Percentiles rank a stretch among this genome's conserved stretches.
These are phyloP conservation scores for Moesziomyces antarcticus DNA, from an alignment of 1,284 basidiomycete genomes.

Conservation along the genomic window DNA sequence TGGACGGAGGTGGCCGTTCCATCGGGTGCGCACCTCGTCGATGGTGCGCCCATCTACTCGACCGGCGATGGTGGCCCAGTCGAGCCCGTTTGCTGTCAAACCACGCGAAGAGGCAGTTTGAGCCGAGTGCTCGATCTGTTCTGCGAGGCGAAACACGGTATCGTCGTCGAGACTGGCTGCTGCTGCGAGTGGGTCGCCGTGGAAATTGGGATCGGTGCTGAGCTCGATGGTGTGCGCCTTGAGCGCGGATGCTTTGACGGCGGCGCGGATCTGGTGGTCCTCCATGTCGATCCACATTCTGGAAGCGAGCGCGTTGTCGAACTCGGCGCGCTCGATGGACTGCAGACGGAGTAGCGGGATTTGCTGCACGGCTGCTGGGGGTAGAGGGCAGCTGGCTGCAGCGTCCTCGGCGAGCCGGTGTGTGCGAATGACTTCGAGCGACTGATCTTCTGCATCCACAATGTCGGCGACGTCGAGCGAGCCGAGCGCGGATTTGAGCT, in stretches of 20 bases:
- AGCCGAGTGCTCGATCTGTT: slow-evolving; percentile 21
- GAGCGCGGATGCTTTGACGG: slow-evolving; percentile 25
- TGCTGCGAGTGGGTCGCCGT: slow-evolving; percentile 18
- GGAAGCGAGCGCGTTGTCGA: slow-evolving; percentile 27
- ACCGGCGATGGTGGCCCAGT: slow-evolving; percentile 33
- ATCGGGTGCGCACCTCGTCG: slow-evolving; percentile 36
- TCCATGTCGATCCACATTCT: slow-evolving; percentile 33
- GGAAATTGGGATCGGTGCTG: slow-evolving; percentile 12
- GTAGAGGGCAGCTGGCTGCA: slow-evolving; percentile 18
- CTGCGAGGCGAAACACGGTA: slow-evolving; percentile 18
- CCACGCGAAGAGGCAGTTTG: too few relatives aligned
- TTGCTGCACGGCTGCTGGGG: slow-evolving; percentile 21
- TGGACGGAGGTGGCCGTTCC: slow-evolving; percentile 31
- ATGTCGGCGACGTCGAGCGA: slow-evolving; percentile 43
- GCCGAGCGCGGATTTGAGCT: slow-evolving; percentile 32
- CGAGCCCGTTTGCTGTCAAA: slow-evolving; percentile 4
- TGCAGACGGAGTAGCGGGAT: slow-evolving; percentile 33
- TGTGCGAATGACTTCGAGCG: slow-evolving; percentile 38
- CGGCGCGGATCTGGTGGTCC: slow-evolving; percentile 24
- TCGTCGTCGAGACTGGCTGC: slow-evolving; percentile 22
- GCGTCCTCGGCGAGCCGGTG: slow-evolving; percentile 14
- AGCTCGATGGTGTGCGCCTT: slow-evolving; percentile 21
- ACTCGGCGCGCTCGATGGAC: slow-evolving; percentile 41
- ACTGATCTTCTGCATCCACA: slow-evolving; percentile 43
- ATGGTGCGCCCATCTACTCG: slow-evolving; percentile 25